Base-by-base conservation (phyloP, 1,284 basidiomycete species). In the Phellopilus nigrolimitatus region DNA sequence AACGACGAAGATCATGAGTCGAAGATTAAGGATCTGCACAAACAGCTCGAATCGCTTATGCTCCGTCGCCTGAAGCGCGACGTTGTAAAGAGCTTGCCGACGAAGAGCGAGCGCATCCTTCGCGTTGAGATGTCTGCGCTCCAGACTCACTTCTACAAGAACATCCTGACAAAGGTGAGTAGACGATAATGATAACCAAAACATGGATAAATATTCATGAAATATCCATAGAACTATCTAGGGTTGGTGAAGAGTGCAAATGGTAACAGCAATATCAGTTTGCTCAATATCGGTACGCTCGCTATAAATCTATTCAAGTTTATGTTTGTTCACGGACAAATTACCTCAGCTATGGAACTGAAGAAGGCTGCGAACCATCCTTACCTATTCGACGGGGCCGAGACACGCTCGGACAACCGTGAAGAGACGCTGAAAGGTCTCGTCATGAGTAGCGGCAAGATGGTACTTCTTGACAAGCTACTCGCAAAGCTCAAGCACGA, bases 141-240 rank as follows among this genome's bases (percentile, higher is more conserved):
- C 67, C 97, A 99, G 70, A 97, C 94, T 17, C 91, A 95, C 66
- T 97, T 95, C 69, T 99, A 99, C 76, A 98, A 98, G 77, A 98
- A 98, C 66, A 99, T 99, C 62, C 74, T 99, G 59, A 97, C 95
- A 24, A 95, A 91, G 81, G 90, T 88, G 54, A 24, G 70, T 60
- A 22, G 9, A 46, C 5, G 15, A 9, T 50, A 22, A 38, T 24
- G 22, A 19, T 41, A 31, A 46, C 39, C 24, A 42, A 28, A 33
- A 50, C 47, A n/a, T 38, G 6, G 17, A 6, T 24, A 52, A 38
- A 37, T 3, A 40, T 10, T 31, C 46, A 22, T 37, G 37, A 24
- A 33, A 27, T 39, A 48, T 36, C 42, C 28, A 38, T 63, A 94
- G 86, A 99, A 99, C 68, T 99, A 95, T 68, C 80, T 87, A 63